Evolutionary conservation across 164 flowering plant species (phyloP), one percentile per base, ranked within the genome.

Genomic region (Magnolia officinalis): DNA sequence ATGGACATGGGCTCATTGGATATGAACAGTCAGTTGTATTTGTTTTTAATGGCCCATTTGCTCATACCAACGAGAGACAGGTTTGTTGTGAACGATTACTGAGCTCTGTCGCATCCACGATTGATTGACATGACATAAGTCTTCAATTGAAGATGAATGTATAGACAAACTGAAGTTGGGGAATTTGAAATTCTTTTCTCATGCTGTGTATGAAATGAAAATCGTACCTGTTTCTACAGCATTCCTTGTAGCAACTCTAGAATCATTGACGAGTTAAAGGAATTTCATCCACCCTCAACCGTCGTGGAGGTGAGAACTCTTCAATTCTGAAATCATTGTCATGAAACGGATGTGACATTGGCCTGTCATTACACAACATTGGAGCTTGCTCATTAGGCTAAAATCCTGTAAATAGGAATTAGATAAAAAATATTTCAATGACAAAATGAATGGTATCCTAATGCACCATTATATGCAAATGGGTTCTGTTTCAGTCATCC

Each of bases 341-440:
- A 72, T 74, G 76, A 59, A 64, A 6, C 67, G 76, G 75, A 29
- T 82, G 74, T 24, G 66, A 26, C 80, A 82, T 65, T 31, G 71
- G 21, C 80, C 77, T 82, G 74, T 82, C 78, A 0, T 78, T 77
- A 69, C 63, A 71, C 23, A 82, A 80, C 45, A 82, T 72, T 49
- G 83, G 92, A 77, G 88, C 87, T 81, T 86, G 88, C 5, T 91
- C 90, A 77, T 88, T 87, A 1, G 79, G 76, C 55, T 73, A 76
- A 69, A 71, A 75, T 23, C 71, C 81, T 79, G 72, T 2, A 71
- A 16, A 29, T 8, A 63, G 65, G 55, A 72, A 58, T 13, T 20
- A 71, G 50, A 71, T n/a, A 50, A 71, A 50, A n/a, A 37, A 37
- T 51, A 14, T 8, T 50, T 8, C 11, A 52, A 9, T 11, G n/a